phyloP scores from a whole-genome alignment of 257 asterid species.

The Misopates orontium region DNA sequence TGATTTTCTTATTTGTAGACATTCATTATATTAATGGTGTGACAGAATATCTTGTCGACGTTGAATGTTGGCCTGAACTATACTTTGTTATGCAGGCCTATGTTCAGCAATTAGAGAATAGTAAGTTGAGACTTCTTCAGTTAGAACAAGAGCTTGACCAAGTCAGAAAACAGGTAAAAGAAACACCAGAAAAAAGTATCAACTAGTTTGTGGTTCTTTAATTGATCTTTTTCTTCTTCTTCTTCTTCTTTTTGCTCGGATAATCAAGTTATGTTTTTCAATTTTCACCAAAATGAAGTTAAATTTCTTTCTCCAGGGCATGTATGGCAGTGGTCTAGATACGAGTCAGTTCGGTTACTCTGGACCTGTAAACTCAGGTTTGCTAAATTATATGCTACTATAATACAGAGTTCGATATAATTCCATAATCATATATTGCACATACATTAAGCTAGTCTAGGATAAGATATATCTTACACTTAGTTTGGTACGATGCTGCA shows the following conservation, averaged over 20 bases:
- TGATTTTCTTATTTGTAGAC: neutral
- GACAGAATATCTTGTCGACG: neutral
- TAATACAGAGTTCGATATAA: neutral
- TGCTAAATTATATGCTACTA: conserved; percentile 25
- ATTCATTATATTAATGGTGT: neutral
- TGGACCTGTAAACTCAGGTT: conserved; percentile 68
- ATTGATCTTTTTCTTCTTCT: neutral
- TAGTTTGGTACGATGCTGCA: conserved; percentile 20
- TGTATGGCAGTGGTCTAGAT: conserved; percentile 58
- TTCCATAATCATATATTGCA: neutral
- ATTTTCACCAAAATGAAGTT: neutral
- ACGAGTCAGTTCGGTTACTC: conserved; percentile 58
- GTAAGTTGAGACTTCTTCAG: conserved; percentile 73
- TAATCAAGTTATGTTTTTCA: neutral
- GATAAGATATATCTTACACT: too few relatives aligned
- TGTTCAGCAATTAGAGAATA: conserved; percentile 88
- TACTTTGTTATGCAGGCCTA: conserved; percentile 58
- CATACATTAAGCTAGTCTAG: neutral
- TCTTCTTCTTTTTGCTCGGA: too few relatives aligned
- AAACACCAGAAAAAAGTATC: neutral
- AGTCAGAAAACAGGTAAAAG: conserved; percentile 64
- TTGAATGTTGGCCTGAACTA: conserved; percentile 9
- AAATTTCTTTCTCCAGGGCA: conserved; percentile 50
- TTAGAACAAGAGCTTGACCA: conserved; percentile 86
- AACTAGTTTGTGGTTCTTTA: conserved; percentile 11